These are phyloP conservation scores for Rhododendron ferrugineum DNA, from an alignment of 148 eudicot species.

Conservation along the genomic window DNA sequence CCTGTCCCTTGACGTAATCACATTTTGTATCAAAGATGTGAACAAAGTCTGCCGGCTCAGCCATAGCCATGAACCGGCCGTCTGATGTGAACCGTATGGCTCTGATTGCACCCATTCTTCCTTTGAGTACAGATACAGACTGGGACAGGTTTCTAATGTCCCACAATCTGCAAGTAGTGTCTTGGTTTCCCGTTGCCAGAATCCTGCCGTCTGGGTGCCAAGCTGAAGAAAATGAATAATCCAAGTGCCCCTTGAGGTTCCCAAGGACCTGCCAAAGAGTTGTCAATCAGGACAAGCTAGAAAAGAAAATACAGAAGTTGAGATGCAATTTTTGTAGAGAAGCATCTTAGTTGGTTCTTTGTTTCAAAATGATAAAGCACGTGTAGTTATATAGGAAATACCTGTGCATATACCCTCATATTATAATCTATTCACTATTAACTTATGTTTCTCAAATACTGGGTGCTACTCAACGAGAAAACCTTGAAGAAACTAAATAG, in stretches of 20 bases:
- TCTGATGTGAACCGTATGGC: constrained; percentile 64
- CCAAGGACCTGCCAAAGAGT: constrained; percentile 31
- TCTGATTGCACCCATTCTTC: constrained; percentile 85
- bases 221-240: constrained; percentile 83
- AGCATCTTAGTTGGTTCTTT: not conserved
- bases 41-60: constrained; percentile 92
- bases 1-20: constrained; percentile 51
- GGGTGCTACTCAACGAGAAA: not conserved
- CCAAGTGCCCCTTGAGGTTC: constrained; percentile 64
- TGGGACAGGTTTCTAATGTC: constrained; percentile 63
- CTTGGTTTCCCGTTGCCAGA: constrained; percentile 92
- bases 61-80: constrained; percentile 85
- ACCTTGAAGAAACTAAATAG: not conserved
- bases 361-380: not conserved
- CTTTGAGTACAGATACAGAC: constrained; percentile 61
- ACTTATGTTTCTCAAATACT: not conserved
- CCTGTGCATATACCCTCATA: not conserved
- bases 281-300: not conserved
- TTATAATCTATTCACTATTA: not conserved
- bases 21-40: constrained; percentile 61
- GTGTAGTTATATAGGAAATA: not conserved
- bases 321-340: not conserved
- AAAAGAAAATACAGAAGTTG: not conserved
- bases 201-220: constrained; percentile 84
- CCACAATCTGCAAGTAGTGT: constrained; percentile 90